Percentiles rank a stretch among this genome's conserved stretches.
These are phyloP conservation scores for Nemania sp. DNA, from an alignment of 2,329 filamentous ascomycete genomes.

Conservation along the genomic window DNA sequence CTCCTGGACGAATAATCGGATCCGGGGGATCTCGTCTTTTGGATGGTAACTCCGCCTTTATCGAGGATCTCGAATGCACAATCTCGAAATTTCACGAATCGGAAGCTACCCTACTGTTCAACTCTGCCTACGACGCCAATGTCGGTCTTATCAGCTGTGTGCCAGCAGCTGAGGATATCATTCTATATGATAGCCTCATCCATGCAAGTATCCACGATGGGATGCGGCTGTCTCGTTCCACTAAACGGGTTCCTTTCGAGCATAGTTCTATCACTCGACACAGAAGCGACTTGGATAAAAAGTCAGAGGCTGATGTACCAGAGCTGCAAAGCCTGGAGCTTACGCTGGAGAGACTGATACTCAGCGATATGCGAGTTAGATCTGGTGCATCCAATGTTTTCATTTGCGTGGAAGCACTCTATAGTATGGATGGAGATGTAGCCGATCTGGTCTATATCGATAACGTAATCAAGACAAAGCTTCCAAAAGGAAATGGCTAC, in stretches of 20 bases:
- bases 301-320: not conserved
- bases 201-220: conserved; percentile 81
- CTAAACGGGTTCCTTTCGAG: conserved; percentile 51
- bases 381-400: conserved; percentile 56
- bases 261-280: conserved; percentile 55
- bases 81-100: conserved; percentile 54
- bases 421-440: conserved; percentile 84
- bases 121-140: conserved; percentile 68
- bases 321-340: conserved; percentile 29
- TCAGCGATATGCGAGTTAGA: conserved; percentile 11
- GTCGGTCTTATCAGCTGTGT: conserved; percentile 63
- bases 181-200: conserved; percentile 75
- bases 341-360: conserved; percentile 35
- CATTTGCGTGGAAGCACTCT: conserved; percentile 70
- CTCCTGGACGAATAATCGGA: conserved; percentile 38
- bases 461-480: conserved; percentile 54
- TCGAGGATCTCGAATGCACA: conserved; percentile 49
- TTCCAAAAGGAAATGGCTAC: conserved; percentile 62
- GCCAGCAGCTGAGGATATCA: conserved; percentile 61
- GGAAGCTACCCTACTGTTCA: conserved; percentile 53
- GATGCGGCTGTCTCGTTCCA: conserved; percentile 66
- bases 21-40: conserved; percentile 58
- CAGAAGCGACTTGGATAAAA: not conserved
- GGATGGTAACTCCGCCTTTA: conserved; percentile 53
- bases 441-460: conserved; percentile 66